Base-by-base conservation (phyloP, 495 filamentous ascomycete species). In the Bathelium albidoporum region DNA sequence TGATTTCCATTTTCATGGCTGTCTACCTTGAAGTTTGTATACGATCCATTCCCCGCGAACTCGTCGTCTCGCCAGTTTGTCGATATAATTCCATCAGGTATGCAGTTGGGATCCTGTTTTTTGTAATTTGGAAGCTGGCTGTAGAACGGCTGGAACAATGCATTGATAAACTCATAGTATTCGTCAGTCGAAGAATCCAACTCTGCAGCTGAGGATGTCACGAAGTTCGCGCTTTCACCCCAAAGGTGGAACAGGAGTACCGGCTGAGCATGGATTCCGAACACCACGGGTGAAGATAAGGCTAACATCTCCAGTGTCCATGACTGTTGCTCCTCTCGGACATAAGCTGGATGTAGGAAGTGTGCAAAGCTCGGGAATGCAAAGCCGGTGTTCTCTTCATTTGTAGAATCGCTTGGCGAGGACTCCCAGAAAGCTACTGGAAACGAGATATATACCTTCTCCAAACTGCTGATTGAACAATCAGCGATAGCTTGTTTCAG, bases 371-470 rank as follows among this genome's bases (percentile, higher is more conserved):
- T n/a, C n/a, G n/a, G n/a, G n/a, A n/a, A n/a, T n/a, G n/a, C n/a
- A n/a, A n/a, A n/a, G n/a, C n/a, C n/a, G n/a, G n/a, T n/a, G n/a
- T n/a, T n/a, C n/a, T n/a, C n/a, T n/a, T n/a, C n/a, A n/a, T n/a
- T n/a, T n/a, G n/a, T n/a, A n/a, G n/a, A n/a, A n/a, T n/a, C n/a
- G n/a, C n/a, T 12, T 34, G 22, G 34, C 1, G 0, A 5, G 18
- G n/a, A n/a, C n/a, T n/a, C n/a, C 62, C 62, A 63, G 18, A 62
- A 63, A 10, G 62, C 62, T 10, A n/a, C 22, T 1, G 62, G 62
- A 61, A 63, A 63, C n/a, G 62, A 12, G 58, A 63, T 28, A 18
- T 61, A 65, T n/a, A 41, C 63, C 45, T 66, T 66, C 18, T 66
- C 64, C 10, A 66, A 31, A 24, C 26, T n/a, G 62, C 64, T 36